Evolutionary conservation across 352 stramenopile genomes (phyloP).

Genomic region (Globisporangium paddicum): DNA sequence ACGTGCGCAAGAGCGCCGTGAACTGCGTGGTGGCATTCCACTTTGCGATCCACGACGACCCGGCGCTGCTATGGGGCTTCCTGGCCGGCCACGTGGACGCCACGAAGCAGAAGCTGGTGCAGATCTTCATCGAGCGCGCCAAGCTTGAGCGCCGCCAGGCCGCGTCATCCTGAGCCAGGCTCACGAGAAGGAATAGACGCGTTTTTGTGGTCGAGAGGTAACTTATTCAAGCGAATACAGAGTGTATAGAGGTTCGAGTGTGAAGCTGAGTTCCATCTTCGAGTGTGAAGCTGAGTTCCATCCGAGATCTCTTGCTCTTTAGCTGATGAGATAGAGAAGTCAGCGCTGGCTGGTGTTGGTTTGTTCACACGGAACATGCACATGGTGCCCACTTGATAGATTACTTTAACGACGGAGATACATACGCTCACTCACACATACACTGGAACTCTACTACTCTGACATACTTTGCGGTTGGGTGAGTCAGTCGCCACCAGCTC

Average conservation of each 20-base stretch:
- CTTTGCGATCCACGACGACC: constrained; percentile 49
- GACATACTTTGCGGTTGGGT: too few species aligned
- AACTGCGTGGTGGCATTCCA: constrained; percentile 64
- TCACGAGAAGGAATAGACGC: not conserved
- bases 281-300: not conserved
- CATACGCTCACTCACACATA: not conserved
- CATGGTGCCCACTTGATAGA: not conserved
- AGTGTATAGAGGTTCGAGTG: constrained; percentile 3
- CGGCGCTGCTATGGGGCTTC: constrained; percentile 33
- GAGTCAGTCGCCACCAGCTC: not conserved
- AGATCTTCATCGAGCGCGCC: constrained; percentile 76
- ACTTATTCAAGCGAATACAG: constrained; percentile 12
- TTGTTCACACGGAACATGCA: not conserved
- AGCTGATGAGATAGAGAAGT: not conserved
- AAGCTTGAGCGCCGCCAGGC: constrained; percentile 27
- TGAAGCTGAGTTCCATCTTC: too few species aligned
- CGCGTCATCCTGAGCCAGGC: constrained; percentile 6
- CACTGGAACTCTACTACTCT: constrained; percentile 1
- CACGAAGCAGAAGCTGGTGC: constrained; percentile 49
- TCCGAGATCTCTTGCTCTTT: not conserved
- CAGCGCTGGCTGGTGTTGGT: not conserved
- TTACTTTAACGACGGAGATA: constrained; percentile 1
- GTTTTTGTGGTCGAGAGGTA: constrained; percentile 1
- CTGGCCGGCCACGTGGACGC: constrained; percentile 42
- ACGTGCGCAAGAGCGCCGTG: constrained; percentile 63